Base-by-base conservation (phyloP, 148 eudicot species). In the Nepenthes mirabilis region DNA sequence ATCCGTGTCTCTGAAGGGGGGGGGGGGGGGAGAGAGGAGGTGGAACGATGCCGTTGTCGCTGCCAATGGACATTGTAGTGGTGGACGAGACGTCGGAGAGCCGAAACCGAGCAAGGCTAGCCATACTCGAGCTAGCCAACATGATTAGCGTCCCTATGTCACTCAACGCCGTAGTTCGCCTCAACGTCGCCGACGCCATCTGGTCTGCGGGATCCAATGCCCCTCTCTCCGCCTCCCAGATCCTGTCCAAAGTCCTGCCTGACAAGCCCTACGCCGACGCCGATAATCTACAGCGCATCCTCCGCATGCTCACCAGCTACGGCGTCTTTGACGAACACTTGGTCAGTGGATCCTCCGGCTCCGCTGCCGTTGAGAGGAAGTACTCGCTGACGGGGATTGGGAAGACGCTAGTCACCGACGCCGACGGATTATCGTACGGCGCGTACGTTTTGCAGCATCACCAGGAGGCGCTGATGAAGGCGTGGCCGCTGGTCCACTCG, bases 401-500 rank as follows among this genome's bases (percentile, higher is more conserved):
- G 11, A 63, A 58, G 66, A 73, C 83, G 9, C 68, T 82, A 55
- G 86, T 82, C 14, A 60, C 70, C 2, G 76, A 72, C 52, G 70
- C 36, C 32, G 74, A 67, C 1, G 82, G 82, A 33, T 48, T 73
- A 7, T 78, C 82, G 5, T 73, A 70, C 47, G 83, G 78, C 33
- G 80, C 75, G 11, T 82, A 82, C 36, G 78, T 82, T 35, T 67
- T 78, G n/a, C 83, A 82, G 63, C 86, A 82, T 74, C 83, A 82
- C 68, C 86, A 78, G n/a, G 78, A 78, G 1, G 83, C 69, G 14
- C 72, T 82, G 47, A 69, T 82, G 64, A 70, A 48, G 66, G 80
- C 83, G 9, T 78, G 80, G 83, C 65, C 77, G 47, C 49, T 70
- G 58, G 72, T 78, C 10, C 76, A 82, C 59, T 65, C 52, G 8